phyloP scores from a whole-genome alignment of 352 stramenopile species.

The Phytophthora pini region DNA sequence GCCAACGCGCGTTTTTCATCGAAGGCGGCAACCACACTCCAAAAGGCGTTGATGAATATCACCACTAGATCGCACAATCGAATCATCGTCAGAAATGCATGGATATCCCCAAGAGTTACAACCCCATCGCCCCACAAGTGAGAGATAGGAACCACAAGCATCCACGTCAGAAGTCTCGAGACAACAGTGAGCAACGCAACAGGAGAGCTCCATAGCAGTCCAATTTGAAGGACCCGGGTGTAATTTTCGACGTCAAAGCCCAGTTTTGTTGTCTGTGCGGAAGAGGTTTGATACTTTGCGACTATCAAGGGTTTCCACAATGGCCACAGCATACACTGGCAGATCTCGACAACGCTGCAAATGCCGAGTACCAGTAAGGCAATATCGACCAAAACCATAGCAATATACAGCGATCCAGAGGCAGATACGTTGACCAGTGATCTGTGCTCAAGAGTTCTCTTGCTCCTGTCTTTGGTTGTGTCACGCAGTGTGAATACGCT shows the following conservation, averaged over 20 bases:
- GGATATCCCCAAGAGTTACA: conserved; percentile 23
- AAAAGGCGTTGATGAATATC: conserved; percentile 43
- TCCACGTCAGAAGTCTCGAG: conserved; percentile 57
- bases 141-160: conserved; percentile 48
- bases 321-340: conserved; percentile 35
- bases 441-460: conserved; percentile 34
- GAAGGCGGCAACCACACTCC: conserved; percentile 38
- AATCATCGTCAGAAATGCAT: conserved; percentile 46
- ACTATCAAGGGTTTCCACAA: conserved; percentile 34
- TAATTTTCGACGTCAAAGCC: conserved; percentile 45
- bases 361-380: conserved; percentile 40
- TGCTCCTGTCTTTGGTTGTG: conserved; percentile 1
- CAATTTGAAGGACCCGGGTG: conserved; percentile 38
- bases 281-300: conserved; percentile 24
- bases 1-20: conserved; percentile 37
- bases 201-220: conserved; percentile 47
- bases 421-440: conserved; percentile 50
- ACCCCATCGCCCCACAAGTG: conserved; percentile 38
- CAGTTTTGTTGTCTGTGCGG: conserved; percentile 36
- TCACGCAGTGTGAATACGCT: conserved; percentile 30
- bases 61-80: conserved; percentile 47
- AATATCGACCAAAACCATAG: conserved; percentile 52
- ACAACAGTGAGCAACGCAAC: conserved; percentile 44
- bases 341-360: conserved; percentile 44
- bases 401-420: conserved; percentile 52